Base-by-base conservation (phyloP, 73 alveolate genomes). In the Symbiodinium natans region DNA sequence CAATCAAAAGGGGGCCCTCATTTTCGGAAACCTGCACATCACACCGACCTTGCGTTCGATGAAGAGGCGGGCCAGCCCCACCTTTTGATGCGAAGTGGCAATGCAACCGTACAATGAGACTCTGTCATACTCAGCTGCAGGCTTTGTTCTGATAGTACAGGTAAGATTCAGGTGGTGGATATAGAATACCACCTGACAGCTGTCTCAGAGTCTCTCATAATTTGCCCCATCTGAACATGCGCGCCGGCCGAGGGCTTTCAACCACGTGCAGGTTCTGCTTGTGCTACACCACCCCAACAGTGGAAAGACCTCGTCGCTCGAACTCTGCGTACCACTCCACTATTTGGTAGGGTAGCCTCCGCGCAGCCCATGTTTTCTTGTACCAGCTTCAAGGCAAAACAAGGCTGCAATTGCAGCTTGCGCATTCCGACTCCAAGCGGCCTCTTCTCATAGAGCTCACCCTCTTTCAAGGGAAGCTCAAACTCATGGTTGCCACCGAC, bases 391-490 rank as follows among this genome's bases (percentile, higher is more conserved):
- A n/a, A n/a, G n/a, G n/a, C n/a, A n/a, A n/a, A n/a, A n/a, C n/a
- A n/a, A n/a, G n/a, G n/a, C n/a, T n/a, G n/a, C n/a, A n/a, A n/a
- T n/a, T n/a, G n/a, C n/a, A n/a, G n/a, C n/a, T n/a, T n/a, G n/a
- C n/a, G n/a, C n/a, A n/a, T n/a, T n/a, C n/a, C n/a, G 36, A 63
- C 36, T 63, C 36, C 13, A 4, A 23, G 31, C 36, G 31, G 82
- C 96, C 96, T 89, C 96, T 89, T 89, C 75, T 89, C 96, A 31
- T 89, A 89, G 77, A 89, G 96, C 87, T 89, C 96, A 3, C 96
- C 96, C 21, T 89, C 96, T 38, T 63, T n/a, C 52, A 89, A 31
- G 27, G 96, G 96, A 25, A 89, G 96, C 52, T 89, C 77, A 41
- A 89, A 89, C 96, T 89, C 96, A 19, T 63, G 87, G 74, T 52